Evolutionary conservation across 805 yeast species (phyloP), one percentile per base, ranked within the genome.

Genomic region (Starmerella stigmatis): DNA sequence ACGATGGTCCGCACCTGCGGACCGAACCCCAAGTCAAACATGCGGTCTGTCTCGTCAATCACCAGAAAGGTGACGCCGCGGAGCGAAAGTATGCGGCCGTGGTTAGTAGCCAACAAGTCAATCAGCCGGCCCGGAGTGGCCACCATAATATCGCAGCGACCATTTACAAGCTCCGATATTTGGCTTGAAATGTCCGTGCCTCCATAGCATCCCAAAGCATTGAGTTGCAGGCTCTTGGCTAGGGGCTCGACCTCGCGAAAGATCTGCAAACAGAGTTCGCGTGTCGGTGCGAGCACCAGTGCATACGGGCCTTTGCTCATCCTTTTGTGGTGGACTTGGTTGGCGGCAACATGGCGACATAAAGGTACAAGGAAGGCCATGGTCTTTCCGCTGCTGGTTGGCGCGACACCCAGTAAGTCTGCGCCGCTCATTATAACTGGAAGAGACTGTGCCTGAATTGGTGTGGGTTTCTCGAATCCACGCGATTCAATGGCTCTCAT

Each of bases 1-100:
- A 86, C 69, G 19, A 92, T 80, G 56, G 85, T 84, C 54, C 74
- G 77, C 4, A 92, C 86, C 59, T 92, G 98, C 0, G 98, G 97
- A 56, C 86, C 97, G 64, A 92, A 92, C 1, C 98, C 98, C 73
- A 92, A 68, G 61, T 92, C 98, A 65, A 89, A 89, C 82, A 92
- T 79, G 51, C 98, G 66, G 63, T 92, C 98, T 1, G 97, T 96
- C 40, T 92, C 98, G 60, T 92, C 98, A 48, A 92, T 66, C 0
- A 88, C 94, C n/a, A 86, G 70, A 61, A 79, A 86, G 0, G 95
- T 79, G 5, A 82, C 77, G 34, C 88, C 66, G 23, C 68, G 65
- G 6, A 92, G 67, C 49, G 77, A 79, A 3, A 82, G 70, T 1
- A 86, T 75, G 41, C 85, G 70, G 0, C 96, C 96, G 30, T 74